Percentiles rank a stretch among this genome's conserved stretches.
Conservation (phyloP, 257 asterid genomes). For the Scutellaria baicalensis region DNA sequence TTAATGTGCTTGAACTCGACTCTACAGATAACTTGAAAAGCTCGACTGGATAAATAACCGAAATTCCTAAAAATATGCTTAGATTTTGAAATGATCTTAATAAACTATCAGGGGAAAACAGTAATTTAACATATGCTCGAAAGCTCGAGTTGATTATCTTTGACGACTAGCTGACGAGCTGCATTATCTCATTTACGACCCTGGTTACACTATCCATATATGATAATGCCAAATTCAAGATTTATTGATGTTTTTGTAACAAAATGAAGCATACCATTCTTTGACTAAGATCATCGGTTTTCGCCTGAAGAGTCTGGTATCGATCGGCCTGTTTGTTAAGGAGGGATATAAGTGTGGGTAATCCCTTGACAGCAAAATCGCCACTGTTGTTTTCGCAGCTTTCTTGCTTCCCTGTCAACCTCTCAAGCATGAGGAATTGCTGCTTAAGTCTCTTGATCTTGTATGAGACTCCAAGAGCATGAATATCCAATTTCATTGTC, state of each 20-base stretch:
- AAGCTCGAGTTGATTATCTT: too few species aligned
- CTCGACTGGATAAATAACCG: too few species aligned
- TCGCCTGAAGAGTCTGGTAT: slow-evolving; percentile 78
- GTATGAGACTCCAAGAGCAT: slow-evolving; percentile 84
- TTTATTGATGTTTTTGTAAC: background rate
- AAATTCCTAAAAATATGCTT: too few species aligned
- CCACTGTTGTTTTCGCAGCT: slow-evolving; percentile 27
- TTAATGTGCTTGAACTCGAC: too few species aligned
- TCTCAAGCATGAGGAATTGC: slow-evolving; percentile 77
- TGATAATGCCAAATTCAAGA: background rate
- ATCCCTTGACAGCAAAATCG: slow-evolving; percentile 30
- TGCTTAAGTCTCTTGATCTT: slow-evolving; percentile 96
- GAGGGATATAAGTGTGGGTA: slow-evolving; percentile 42
- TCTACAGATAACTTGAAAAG: too few species aligned
- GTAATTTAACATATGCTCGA: too few species aligned
- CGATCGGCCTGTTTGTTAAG: slow-evolving; percentile 69
- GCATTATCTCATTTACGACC: too few species aligned
- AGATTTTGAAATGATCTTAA: too few species aligned
- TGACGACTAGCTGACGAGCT: too few species aligned
- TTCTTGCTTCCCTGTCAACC: slow-evolving; percentile 64
- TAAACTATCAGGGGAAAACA: too few species aligned
- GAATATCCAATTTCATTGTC: slow-evolving; percentile 68
- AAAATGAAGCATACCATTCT: slow-evolving; percentile 56
- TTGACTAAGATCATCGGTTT: slow-evolving; percentile 70
- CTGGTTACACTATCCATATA: too few species aligned